Conservation (phyloP, 2,329 filamentous ascomycete genomes). For the Capronia coronata region DNA sequence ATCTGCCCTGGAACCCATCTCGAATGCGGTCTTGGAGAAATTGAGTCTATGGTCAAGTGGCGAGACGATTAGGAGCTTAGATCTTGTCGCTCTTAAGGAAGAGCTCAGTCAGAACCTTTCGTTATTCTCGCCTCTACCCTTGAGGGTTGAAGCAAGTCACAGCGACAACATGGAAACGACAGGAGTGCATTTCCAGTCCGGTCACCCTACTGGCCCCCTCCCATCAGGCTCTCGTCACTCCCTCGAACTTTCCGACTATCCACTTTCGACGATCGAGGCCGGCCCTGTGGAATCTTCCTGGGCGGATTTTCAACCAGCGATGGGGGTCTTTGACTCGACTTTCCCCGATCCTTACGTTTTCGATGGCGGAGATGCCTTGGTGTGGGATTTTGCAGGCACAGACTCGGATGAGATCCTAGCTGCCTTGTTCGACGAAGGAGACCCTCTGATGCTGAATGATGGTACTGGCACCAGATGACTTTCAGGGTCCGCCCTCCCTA, state of each 20-base stretch:
- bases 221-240: too few species aligned
- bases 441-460: too few species aligned
- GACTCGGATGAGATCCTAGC: conserved; percentile 16
- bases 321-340: too few species aligned
- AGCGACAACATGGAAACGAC: too few species aligned
- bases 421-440: not conserved
- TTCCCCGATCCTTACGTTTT: not conserved
- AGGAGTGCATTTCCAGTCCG: too few species aligned
- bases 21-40: conserved; percentile 1
- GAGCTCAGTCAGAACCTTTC: conserved; percentile 4
- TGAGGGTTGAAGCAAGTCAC: not conserved
- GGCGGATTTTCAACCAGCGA: not conserved
- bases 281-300: not conserved
- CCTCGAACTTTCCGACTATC: too few species aligned
- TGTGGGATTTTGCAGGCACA: conserved; percentile 12
- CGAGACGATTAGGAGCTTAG: not conserved
- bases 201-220: too few species aligned
- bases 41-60: conserved; percentile 8
- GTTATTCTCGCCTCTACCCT: not conserved
- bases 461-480: too few species aligned
- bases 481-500: too few species aligned
- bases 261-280: not conserved
- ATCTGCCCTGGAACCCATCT: conserved; percentile 7
- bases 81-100: not conserved
- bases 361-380: not conserved